These are phyloP conservation scores for Lactarius indigo DNA, from an alignment of 768 basidiomycete species.

Conservation along the genomic window DNA sequence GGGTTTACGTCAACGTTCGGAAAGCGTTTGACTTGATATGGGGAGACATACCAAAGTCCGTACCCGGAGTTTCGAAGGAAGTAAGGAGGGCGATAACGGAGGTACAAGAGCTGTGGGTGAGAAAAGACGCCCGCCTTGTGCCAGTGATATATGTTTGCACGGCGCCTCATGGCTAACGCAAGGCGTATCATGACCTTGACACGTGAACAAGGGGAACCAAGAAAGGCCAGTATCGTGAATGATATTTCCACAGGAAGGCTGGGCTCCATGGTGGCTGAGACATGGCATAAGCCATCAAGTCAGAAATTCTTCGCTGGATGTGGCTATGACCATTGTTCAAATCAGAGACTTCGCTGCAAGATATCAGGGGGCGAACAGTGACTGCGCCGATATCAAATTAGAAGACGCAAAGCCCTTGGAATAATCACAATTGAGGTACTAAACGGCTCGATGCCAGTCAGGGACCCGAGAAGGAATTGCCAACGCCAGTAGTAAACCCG, in stretches of 20 bases:
- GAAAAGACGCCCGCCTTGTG: neutral
- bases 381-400: neutral
- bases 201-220: conserved; percentile 17
- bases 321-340: neutral
- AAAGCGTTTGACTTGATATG: neutral
- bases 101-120: conserved; percentile 2
- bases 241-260: neutral
- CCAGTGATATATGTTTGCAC: conserved; percentile 15
- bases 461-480: neutral
- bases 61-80: neutral
- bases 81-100: neutral
- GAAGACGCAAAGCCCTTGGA: neutral
- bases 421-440: neutral
- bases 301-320: neutral
- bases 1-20: neutral
- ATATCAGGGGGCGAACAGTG: neutral
- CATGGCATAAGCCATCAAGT: neutral
- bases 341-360: neutral
- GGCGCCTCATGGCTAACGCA: conserved; percentile 21
- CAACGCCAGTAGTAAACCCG: neutral
- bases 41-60: conserved; percentile 14
- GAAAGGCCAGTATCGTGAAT: neutral
- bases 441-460: neutral
- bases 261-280: neutral
- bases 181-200: conserved; percentile 24